Evolutionary conservation across 2,329 filamentous ascomycete genomes (phyloP), one percentile per base, ranked within the genome.

Genomic region (Madurella mycetomatis): DNA sequence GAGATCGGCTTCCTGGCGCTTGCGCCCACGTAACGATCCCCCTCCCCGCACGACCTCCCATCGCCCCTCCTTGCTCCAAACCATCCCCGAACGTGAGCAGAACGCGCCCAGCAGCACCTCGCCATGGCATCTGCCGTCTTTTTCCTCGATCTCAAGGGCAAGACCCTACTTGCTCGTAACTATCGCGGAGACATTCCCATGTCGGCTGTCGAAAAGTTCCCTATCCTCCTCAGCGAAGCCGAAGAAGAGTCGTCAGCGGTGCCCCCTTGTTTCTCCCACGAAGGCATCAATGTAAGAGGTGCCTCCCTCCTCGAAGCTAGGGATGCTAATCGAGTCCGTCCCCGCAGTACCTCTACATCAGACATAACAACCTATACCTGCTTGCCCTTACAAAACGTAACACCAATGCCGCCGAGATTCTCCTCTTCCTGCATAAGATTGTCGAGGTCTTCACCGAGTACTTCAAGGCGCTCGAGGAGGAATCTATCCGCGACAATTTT

Each of bases 391-490:
- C 94, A 54, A 99, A 99, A 81, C 89, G 92, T 71, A 99, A 99
- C 76, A 96, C 91, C 65, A 99, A 99, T 79, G 94, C 94, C 62
- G 91, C 94, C 75, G 94, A 99, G 75, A 96, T 99, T 65, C 85
- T 99, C 45, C 86, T 99, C 48, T 99, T 99, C 79, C 82, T 99
- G 52, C 94, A 99, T 78, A 95, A 96, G 73, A 83, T 99, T 52
- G 94, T 99, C 67, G 94, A 97, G 72, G 94, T 99, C 60, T 99
- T 99, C 70, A 99, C 94, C 56, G 94, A 99, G 74, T 99, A 99
- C 78, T 99, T 99, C 81, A 99, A 99, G 73, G 92, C 95, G 60
- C 81, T 99, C 56, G 94, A 99, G 73, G 94, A 99, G 73, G 94
- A 99, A 74, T 96, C 90, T 65, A 99, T 99, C 71, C 85, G 94